Conservation (phyloP, 2,329 filamentous ascomycete genomes). For the Helicocarpus griseus region DNA sequence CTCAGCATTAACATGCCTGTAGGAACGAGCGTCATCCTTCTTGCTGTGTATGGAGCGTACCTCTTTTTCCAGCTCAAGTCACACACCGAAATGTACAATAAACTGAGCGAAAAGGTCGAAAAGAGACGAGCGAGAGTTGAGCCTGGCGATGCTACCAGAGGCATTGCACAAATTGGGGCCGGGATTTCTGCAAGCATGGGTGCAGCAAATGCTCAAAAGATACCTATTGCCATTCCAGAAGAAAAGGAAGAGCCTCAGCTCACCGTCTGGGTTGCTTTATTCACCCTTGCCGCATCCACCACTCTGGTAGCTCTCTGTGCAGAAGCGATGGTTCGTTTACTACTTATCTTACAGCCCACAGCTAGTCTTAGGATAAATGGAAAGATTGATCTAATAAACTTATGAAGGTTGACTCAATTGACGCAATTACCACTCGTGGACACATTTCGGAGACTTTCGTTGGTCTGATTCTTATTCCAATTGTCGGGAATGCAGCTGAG, state of each 20-base stretch:
- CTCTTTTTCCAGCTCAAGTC: constrained; percentile 88
- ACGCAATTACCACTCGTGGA: constrained; percentile 41
- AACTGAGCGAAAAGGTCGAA: constrained; percentile 66
- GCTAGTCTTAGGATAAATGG: not conserved
- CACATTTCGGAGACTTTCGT: constrained; percentile 51
- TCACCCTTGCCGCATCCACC: constrained; percentile 62
- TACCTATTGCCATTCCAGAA: constrained; percentile 45
- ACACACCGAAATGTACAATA: constrained; percentile 69
- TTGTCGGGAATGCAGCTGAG: constrained; percentile 58
- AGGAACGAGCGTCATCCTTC: constrained; percentile 62
- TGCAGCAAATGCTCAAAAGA: constrained; percentile 41
- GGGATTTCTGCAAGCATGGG: constrained; percentile 41
- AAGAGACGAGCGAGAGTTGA: constrained; percentile 40
- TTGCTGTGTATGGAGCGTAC: constrained; percentile 74
- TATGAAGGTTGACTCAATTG: constrained; percentile 42
- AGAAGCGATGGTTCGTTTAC: constrained; percentile 46
- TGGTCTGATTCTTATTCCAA: constrained; percentile 54
- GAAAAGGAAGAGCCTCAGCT: constrained; percentile 67
- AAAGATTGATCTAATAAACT: not conserved
- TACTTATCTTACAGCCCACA: not conserved
- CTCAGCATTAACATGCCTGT: constrained; percentile 13
- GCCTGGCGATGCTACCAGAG: constrained; percentile 40
- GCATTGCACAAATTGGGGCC: constrained; percentile 44
- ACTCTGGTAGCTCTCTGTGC: constrained; percentile 70
- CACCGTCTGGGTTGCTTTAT: constrained; percentile 59